Percentiles rank a stretch among this genome's conserved stretches.
Conservation (phyloP, 441 rosid species). For the Adansonia madagascariensis region DNA sequence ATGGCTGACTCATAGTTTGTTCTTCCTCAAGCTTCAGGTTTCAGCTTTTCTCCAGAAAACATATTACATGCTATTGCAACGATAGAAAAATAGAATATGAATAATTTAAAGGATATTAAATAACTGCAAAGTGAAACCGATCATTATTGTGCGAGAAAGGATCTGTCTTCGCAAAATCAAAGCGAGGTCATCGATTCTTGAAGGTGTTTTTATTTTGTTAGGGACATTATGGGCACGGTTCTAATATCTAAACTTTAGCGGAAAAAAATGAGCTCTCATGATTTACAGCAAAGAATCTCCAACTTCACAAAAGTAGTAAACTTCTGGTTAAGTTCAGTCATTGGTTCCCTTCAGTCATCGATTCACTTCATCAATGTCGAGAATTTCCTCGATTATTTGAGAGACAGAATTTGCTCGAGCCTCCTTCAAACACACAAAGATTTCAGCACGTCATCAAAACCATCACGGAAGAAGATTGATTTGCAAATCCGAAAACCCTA, state of each 20-base stretch:
- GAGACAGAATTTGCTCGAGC: constrained; percentile 50
- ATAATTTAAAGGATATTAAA: background rate
- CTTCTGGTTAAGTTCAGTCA: background rate
- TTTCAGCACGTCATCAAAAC: background rate
- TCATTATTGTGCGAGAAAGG: background rate
- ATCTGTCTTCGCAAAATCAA: no score
- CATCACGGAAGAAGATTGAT: background rate
- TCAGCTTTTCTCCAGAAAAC: background rate
- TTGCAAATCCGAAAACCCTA: constrained; percentile 4
- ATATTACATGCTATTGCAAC: no score
- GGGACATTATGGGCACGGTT: no score
- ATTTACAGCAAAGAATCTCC: background rate
- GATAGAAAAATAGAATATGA: background rate
- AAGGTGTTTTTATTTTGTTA: no score
- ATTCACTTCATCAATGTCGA: background rate
- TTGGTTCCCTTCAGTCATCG: background rate
- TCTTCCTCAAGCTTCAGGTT: background rate
- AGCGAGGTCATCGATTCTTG: no score
- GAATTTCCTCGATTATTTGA: background rate
- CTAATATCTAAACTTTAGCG: background rate
- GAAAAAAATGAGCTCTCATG: background rate
- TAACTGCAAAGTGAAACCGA: background rate
- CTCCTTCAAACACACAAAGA: constrained; percentile 29
- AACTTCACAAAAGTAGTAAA: background rate
- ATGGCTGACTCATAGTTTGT: background rate